Conservation (phyloP, 2,329 filamentous ascomycete species). For the Fusarium siculi region DNA sequence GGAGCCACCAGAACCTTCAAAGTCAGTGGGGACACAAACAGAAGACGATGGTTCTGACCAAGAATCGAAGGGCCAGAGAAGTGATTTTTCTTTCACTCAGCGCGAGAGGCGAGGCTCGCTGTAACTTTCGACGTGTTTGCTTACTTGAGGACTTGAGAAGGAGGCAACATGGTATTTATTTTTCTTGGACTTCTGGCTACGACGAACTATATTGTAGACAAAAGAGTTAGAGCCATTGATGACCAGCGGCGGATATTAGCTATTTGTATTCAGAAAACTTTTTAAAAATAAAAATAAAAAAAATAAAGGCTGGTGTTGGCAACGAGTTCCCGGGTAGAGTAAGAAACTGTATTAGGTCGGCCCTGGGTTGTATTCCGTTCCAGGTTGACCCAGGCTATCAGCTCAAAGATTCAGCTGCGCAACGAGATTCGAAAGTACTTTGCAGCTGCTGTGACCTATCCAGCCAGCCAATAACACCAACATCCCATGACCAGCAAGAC, state of each 20-base stretch:
- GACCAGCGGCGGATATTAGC: slow-evolving; percentile 6
- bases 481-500: not conserved
- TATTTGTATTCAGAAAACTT: not conserved
- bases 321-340: not conserved
- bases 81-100: not conserved
- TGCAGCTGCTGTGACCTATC: not conserved
- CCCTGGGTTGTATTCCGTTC: not conserved
- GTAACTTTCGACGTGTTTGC: slow-evolving; percentile 7
- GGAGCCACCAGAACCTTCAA: not conserved
- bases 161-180: not conserved
- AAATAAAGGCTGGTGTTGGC: not conserved
- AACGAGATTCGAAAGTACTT: not conserved
- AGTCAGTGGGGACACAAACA: not conserved
- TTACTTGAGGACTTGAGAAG: not conserved
- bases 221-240: slow-evolving; percentile 1
- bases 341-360: not conserved
- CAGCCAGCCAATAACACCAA: not conserved
- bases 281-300: no score
- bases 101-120: slow-evolving; percentile 35
- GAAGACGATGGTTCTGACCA: not conserved
- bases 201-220: slow-evolving; percentile 27
- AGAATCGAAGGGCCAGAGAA: not conserved
- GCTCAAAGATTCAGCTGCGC: not conserved
- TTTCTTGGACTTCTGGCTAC: slow-evolving; percentile 8
- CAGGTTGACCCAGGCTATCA: not conserved